phyloP scores from a whole-genome alignment of 2,329 filamentous ascomycete species.

The Sordariomycetes sp. region DNA sequence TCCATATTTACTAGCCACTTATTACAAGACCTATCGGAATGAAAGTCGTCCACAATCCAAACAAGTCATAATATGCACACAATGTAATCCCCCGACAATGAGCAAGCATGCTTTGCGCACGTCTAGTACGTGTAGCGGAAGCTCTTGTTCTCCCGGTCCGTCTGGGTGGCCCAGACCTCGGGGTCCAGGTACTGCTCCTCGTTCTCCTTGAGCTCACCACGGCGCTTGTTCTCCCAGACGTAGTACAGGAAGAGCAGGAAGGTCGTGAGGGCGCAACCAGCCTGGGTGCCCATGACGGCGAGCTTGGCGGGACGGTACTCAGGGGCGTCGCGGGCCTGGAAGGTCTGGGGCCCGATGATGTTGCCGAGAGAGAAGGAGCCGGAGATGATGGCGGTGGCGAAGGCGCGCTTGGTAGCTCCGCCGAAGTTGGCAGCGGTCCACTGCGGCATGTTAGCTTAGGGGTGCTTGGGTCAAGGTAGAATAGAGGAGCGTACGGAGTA shows the following conservation, averaged over 20 bases:
- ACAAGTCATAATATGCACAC: no score
- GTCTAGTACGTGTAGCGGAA: conserved; percentile 42
- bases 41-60: no score
- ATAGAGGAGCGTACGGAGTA: conserved; percentile 25
- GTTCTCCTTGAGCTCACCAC: conserved; percentile 17
- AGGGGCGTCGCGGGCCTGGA: conserved; percentile 41
- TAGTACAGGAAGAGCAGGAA: conserved; percentile 40
- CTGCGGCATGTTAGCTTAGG: conserved; percentile 10
- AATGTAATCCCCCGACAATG: no score
- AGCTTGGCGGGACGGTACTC: conserved; percentile 44
- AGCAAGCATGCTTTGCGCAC: no score
- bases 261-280: conserved; percentile 29
- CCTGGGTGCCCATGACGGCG: conserved; percentile 42
- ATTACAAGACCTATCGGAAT: no score
- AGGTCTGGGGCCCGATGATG: conserved; percentile 48
- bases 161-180: conserved; percentile 38
- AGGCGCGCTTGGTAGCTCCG: conserved; percentile 42
- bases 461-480: not conserved
- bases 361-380: conserved; percentile 44
- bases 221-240: conserved; percentile 34
- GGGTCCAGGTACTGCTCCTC: conserved; percentile 31
- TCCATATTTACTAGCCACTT: no score
- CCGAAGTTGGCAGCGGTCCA: conserved; percentile 42
- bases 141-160: conserved; percentile 46
- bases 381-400: conserved; percentile 37